Percentiles rank a stretch among this genome's conserved stretches.
Evolutionary conservation across 139 green algal genomes (phyloP).

Genomic region (Micractinium conductrix): DNA sequence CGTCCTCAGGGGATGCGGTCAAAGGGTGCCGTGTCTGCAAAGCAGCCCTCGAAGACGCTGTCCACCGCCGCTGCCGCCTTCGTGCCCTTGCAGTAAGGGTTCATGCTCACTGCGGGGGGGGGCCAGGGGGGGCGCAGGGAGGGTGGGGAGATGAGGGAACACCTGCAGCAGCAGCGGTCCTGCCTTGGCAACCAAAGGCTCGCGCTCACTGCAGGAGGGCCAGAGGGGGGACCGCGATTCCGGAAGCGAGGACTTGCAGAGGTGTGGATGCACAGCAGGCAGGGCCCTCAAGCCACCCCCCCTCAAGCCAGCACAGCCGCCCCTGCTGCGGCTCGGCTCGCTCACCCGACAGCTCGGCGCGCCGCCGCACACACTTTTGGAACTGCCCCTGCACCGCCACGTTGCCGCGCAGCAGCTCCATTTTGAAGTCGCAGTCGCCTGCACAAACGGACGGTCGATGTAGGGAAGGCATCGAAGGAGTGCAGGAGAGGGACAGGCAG

Average conservation of each 20-base stretch:
- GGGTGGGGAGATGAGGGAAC: not conserved
- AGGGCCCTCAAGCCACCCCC: too few species aligned
- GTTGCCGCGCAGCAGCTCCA: slow-evolving; percentile 86
- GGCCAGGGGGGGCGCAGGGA: not conserved
- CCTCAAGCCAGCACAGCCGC: not conserved
- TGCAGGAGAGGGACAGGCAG: too few species aligned
- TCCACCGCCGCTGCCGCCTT: slow-evolving; percentile 69
- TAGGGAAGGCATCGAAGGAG: too few species aligned
- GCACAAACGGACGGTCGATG: not conserved
- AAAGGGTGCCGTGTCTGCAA: slow-evolving; percentile 83
- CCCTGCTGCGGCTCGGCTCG: not conserved
- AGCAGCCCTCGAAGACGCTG: slow-evolving; percentile 71
- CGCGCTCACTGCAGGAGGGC: too few species aligned
- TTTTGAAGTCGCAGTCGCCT: slow-evolving; percentile 83
- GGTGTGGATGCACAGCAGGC: not conserved
- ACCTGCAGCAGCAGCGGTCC: not conserved
- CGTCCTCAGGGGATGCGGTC: slow-evolving; percentile 55
- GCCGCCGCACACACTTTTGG: slow-evolving; percentile 81
- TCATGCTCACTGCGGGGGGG: slow-evolving; percentile 75
- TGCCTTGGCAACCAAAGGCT: not conserved
- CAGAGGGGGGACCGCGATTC: not conserved
- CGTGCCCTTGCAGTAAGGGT: slow-evolving; percentile 76
- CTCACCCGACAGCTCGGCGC: slow-evolving; percentile 69
- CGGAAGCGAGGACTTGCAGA: too few species aligned
- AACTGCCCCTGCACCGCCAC: slow-evolving; percentile 70